phyloP scores from a whole-genome alignment of 306 rosid species.

The Senna siamea region DNA sequence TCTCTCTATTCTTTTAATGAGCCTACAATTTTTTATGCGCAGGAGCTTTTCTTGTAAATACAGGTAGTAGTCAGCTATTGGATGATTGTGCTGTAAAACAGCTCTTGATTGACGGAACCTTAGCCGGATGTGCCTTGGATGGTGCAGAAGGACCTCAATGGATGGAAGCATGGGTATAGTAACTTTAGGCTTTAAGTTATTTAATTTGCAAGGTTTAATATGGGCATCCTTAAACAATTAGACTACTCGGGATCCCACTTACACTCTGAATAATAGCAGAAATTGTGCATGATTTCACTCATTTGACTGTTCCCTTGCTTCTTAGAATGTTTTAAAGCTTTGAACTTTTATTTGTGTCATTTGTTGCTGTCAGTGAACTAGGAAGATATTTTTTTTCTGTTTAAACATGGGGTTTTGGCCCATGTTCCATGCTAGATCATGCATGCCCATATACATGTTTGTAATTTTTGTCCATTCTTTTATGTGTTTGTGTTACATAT shows the following conservation, averaged over 20 bases:
- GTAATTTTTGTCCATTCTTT: neutral
- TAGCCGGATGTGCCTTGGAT: slow-evolving; percentile 98
- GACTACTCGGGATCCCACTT: slow-evolving; percentile 10
- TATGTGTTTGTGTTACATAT: neutral
- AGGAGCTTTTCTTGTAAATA: slow-evolving; percentile 97
- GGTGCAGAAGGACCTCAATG: slow-evolving; percentile 99
- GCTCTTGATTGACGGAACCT: slow-evolving; percentile 93
- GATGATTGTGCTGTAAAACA: slow-evolving; percentile 99
- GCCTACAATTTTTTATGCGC: slow-evolving; percentile 30
- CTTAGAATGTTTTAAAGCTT: slow-evolving; percentile 20
- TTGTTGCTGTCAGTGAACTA: neutral
- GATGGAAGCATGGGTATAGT: slow-evolving; percentile 99
- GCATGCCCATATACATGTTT: neutral
- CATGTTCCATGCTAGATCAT: slow-evolving; percentile 10
- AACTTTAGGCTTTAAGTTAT: slow-evolving; percentile 34
- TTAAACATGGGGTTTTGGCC: slow-evolving; percentile 4
- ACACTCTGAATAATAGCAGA: slow-evolving; percentile 25
- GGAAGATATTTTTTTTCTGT: neutral
- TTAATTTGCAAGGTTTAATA: slow-evolving; percentile 26
- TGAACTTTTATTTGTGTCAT: neutral
- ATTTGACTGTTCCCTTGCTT: slow-evolving; percentile 36
- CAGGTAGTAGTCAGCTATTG: slow-evolving; percentile 92
- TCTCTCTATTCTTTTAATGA: slow-evolving; percentile 19
- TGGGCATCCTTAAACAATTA: slow-evolving; percentile 15
- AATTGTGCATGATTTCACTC: slow-evolving; percentile 20